phyloP scores from a whole-genome alignment of 768 basidiomycete species.

The Boletus pseudopeckii region DNA sequence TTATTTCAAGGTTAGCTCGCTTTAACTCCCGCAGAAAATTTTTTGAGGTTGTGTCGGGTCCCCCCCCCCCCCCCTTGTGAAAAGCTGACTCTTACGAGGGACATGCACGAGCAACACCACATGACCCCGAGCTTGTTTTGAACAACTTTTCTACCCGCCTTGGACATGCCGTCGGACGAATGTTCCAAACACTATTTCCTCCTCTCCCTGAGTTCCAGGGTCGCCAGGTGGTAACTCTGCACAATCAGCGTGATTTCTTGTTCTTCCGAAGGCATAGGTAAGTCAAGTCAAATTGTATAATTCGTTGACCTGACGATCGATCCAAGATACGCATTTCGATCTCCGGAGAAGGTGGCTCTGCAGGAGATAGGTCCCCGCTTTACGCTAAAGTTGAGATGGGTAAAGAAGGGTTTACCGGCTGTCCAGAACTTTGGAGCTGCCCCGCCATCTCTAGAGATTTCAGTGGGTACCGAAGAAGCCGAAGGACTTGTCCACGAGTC shows the following conservation, averaged over 20 bases:
- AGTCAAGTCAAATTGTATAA: slow-evolving; percentile 18
- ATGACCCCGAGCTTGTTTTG: slow-evolving; percentile 91
- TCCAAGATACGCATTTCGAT: slow-evolving; percentile 84
- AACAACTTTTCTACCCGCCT: slow-evolving; percentile 93
- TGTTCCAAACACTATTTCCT: slow-evolving; percentile 97
- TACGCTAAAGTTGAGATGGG: slow-evolving; percentile 87
- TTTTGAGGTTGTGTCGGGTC: too few species aligned
- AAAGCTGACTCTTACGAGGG: slow-evolving; percentile 47
- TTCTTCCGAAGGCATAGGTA: slow-evolving; percentile 96
- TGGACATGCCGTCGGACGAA: slow-evolving; percentile 88
- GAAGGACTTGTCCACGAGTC: slow-evolving; percentile 15
- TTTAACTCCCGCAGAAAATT: too few species aligned
- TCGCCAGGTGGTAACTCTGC: slow-evolving; percentile 93
- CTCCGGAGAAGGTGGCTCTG: slow-evolving; percentile 83
- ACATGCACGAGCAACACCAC: slow-evolving; percentile 88
- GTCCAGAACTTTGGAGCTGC: slow-evolving; percentile 67
- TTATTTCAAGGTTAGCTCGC: too few species aligned
- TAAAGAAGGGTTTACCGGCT: slow-evolving; percentile 85
- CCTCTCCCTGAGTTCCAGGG: slow-evolving; percentile 94
- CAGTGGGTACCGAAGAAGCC: slow-evolving; percentile 38
- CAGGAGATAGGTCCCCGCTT: slow-evolving; percentile 99
- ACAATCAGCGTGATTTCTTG: slow-evolving; percentile 96
- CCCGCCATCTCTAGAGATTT: slow-evolving; percentile 54
- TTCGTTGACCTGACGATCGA: slow-evolving; percentile 6
- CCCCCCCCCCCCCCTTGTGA: neutral